These are phyloP conservation scores for Pythium phragmitis DNA, from an alignment of 352 stramenopile genomes.

Conservation along the genomic window DNA sequence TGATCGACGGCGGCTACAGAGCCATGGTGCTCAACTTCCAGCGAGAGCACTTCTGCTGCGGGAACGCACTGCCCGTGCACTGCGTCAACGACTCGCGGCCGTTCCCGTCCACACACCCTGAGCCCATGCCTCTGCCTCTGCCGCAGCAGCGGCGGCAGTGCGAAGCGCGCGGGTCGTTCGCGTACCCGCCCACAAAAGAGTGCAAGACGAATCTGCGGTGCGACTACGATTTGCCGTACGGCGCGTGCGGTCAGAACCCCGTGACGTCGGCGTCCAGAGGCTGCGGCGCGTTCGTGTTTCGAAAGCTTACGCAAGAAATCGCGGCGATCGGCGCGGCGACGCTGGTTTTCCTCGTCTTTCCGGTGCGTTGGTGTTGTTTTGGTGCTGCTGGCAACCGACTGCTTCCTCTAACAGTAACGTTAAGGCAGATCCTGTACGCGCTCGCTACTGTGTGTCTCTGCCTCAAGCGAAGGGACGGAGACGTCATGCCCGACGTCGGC, in stretches of 20 bases:
- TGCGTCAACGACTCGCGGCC: conserved; percentile 42
- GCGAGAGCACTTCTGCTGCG: conserved; percentile 69
- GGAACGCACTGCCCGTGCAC: conserved; percentile 51
- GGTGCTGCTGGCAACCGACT: neutral
- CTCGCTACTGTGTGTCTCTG: conserved; percentile 57
- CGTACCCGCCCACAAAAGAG: conserved; percentile 51
- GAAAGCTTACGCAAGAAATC: conserved; percentile 40
- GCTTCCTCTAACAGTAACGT: neutral
- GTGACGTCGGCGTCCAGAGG: conserved; percentile 47
- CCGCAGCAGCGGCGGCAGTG: conserved; percentile 25
- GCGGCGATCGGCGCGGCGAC: conserved; percentile 41
- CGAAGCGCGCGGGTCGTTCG: conserved; percentile 12
- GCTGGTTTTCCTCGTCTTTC: conserved; percentile 44
- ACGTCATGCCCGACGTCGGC: conserved; percentile 55
- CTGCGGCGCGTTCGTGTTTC: conserved; percentile 51
- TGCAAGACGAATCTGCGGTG: conserved; percentile 43
- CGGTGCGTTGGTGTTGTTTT: conserved; percentile 32
- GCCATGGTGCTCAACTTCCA: conserved; percentile 61
- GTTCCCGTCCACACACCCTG: conserved; percentile 50
- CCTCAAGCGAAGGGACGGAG: conserved; percentile 70
- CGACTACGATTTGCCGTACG: conserved; percentile 64
- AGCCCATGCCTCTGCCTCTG: conserved; percentile 21
- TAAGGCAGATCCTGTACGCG: conserved; percentile 44
- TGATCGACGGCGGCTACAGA: conserved; percentile 40
- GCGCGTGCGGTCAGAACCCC: conserved; percentile 55